phyloP scores from a whole-genome alignment of 1,284 basidiomycete genomes.

The Boletellus sp. region DNA sequence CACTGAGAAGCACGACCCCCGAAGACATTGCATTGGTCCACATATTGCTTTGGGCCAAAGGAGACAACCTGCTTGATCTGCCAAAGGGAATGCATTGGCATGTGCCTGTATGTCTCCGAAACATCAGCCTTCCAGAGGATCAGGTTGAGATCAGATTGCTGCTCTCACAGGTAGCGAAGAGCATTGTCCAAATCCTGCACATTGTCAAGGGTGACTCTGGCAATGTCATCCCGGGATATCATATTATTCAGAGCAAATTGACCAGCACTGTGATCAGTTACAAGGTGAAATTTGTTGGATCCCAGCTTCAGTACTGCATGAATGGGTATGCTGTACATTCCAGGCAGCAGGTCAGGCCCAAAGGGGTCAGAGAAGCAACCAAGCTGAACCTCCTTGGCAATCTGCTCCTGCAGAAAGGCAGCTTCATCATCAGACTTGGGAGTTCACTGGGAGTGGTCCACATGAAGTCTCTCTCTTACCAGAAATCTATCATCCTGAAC shows the following conservation, averaged over 20 bases:
- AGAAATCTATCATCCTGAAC: too few species aligned
- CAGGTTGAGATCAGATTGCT: neutral
- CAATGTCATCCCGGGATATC: slow-evolving; percentile 26
- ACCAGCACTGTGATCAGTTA: slow-evolving; percentile 38
- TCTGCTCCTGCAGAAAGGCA: too few species aligned
- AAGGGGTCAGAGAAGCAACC: too few species aligned
- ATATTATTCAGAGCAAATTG: slow-evolving; percentile 37
- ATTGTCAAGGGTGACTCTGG: slow-evolving; percentile 27
- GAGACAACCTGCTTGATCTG: slow-evolving; percentile 48
- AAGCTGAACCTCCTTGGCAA: too few species aligned
- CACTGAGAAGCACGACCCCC: slow-evolving; percentile 27
- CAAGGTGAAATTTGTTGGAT: slow-evolving; percentile 35
- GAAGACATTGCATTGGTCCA: slow-evolving; percentile 36
- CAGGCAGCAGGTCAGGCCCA: slow-evolving; percentile 35
- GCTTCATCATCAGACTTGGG: too few species aligned
- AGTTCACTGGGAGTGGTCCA: too few species aligned
- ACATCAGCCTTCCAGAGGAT: slow-evolving; percentile 38
- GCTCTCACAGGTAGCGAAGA: slow-evolving; percentile 5
- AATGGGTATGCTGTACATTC: slow-evolving; percentile 45
- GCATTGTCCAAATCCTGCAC: slow-evolving; percentile 24
- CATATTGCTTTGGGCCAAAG: slow-evolving; percentile 19
- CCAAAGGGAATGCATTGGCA: slow-evolving; percentile 41
- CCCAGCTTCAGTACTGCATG: slow-evolving; percentile 40
- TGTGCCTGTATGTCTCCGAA: slow-evolving; percentile 32
- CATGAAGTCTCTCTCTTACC: too few species aligned